These are phyloP conservation scores for Termitomyces sp. DNA, from an alignment of 768 basidiomycete genomes.

Conservation along the genomic window DNA sequence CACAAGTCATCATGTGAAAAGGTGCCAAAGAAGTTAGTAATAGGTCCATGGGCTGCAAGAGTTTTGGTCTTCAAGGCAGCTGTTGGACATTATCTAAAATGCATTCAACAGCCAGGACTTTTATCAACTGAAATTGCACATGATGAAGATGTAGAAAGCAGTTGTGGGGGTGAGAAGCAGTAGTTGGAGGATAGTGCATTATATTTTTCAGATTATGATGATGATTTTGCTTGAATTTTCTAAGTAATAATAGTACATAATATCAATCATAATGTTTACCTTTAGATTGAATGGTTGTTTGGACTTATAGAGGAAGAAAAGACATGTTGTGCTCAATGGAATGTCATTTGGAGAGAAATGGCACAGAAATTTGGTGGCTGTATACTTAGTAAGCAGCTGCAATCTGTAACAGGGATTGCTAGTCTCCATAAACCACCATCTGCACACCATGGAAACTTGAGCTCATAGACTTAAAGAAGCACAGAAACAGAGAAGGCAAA, in stretches of 20 bases:
- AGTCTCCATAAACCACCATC: too few relatives aligned
- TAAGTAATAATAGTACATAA: background rate
- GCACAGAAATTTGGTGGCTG: background rate
- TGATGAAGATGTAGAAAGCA: too few relatives aligned
- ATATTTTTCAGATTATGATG: background rate
- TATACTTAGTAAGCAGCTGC: background rate
- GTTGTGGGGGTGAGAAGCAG: too few relatives aligned
- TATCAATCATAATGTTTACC: background rate
- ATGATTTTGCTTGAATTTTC: background rate
- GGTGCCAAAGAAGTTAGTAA: background rate
- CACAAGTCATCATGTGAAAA: background rate
- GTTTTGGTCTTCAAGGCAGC: background rate
- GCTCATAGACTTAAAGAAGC: too few relatives aligned
- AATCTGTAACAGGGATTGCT: background rate
- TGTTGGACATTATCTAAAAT: background rate
- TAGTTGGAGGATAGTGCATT: background rate
- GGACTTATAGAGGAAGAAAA: background rate
- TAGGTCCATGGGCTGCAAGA: background rate
- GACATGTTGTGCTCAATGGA: background rate
- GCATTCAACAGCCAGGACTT: too few relatives aligned
- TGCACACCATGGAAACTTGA: too few relatives aligned
- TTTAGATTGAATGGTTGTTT: background rate
- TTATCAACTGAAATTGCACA: too few relatives aligned
- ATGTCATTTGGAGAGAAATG: background rate
- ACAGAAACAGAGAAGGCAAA: too few relatives aligned